A percentile compares a stretch with the other conserved stretches of the same genome.
phyloP scores from a whole-genome alignment of 129 eudicot genomes.

The Artemisia annua region DNA sequence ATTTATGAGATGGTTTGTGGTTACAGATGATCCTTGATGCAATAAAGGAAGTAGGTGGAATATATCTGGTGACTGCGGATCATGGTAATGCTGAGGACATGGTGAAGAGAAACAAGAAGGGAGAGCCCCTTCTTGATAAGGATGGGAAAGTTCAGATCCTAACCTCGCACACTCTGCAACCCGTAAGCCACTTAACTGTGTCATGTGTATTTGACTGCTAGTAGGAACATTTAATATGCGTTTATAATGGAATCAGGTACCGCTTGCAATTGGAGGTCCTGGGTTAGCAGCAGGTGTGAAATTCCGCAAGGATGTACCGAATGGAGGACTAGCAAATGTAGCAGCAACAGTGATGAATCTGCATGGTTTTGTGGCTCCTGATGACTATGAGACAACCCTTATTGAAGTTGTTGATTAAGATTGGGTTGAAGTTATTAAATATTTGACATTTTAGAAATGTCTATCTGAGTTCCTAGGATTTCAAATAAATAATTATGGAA shows the following conservation, averaged over 20 bases:
- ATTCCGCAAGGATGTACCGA: constrained; percentile 77
- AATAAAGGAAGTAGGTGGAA: constrained; percentile 86
- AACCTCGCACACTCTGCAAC: constrained; percentile 84
- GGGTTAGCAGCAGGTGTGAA: constrained; percentile 70
- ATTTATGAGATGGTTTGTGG: constrained; percentile 1
- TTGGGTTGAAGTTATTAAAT: too few relatives aligned
- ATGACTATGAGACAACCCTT: constrained; percentile 82
- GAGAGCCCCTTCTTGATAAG: constrained; percentile 78
- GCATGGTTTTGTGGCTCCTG: constrained; percentile 85
- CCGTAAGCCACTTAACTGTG: constrained; percentile 47
- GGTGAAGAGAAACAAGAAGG: constrained; percentile 93
- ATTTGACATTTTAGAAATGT: too few relatives aligned
- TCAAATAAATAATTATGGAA: too few relatives aligned
- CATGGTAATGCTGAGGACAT: constrained; percentile 98
- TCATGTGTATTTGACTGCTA: background rate
- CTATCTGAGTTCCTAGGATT: too few relatives aligned
- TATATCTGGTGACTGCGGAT: constrained; percentile 82
- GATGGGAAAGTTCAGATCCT: constrained; percentile 76
- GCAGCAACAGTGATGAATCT: constrained; percentile 92
- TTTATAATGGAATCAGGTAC: constrained; percentile 46
- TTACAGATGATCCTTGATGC: constrained; percentile 80
- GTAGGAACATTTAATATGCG: background rate
- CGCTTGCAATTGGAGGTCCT: constrained; percentile 91
- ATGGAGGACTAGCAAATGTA: constrained; percentile 82
- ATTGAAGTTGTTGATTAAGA: constrained; percentile 59